Evolutionary conservation across 345 rosid genomes (phyloP).

Genomic region (Mangifera indica): DNA sequence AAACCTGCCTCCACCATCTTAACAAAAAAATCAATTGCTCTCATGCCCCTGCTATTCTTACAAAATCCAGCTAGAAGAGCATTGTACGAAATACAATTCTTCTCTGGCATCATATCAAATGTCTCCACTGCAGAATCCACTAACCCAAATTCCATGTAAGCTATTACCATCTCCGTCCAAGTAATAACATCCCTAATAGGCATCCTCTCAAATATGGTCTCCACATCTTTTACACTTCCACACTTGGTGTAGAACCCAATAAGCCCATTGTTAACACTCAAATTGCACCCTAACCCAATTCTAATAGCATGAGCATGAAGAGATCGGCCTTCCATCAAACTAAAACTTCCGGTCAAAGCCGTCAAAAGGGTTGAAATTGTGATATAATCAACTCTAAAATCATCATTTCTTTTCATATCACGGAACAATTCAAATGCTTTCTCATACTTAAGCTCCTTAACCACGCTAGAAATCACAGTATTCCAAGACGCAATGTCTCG

Average conservation of each 20-base stretch:
- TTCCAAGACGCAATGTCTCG: constrained; percentile 75
- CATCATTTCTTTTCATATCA: constrained; percentile 36
- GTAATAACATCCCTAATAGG: constrained; percentile 54
- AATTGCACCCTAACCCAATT: constrained; percentile 45
- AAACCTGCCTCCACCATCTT: constrained; percentile 54
- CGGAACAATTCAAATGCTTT: constrained; percentile 49
- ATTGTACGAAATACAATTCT: constrained; percentile 56
- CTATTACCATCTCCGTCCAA: constrained; percentile 62
- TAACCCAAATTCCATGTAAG: constrained; percentile 65
- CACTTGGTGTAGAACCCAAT: constrained; percentile 60
- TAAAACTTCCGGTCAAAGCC: constrained; percentile 49
- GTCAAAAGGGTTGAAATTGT: constrained; percentile 62
- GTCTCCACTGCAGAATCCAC: constrained; percentile 59
- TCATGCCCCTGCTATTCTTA: constrained; percentile 49
- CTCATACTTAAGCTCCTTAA: constrained; percentile 37
- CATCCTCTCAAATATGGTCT: constrained; percentile 51
- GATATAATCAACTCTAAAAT: constrained; percentile 47
- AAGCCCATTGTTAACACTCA: constrained; percentile 68
- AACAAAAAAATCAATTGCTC: constrained; percentile 49
- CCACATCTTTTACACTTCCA: constrained; percentile 44
- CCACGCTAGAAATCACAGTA: constrained; percentile 61
- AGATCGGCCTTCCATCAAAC: constrained; percentile 50
- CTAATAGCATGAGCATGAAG: constrained; percentile 66
- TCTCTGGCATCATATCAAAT: constrained; percentile 62
- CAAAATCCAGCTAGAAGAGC: constrained; percentile 70